phyloP scores from a whole-genome alignment of 139 green algal genomes.

The Tetratostichococcus sp. region DNA sequence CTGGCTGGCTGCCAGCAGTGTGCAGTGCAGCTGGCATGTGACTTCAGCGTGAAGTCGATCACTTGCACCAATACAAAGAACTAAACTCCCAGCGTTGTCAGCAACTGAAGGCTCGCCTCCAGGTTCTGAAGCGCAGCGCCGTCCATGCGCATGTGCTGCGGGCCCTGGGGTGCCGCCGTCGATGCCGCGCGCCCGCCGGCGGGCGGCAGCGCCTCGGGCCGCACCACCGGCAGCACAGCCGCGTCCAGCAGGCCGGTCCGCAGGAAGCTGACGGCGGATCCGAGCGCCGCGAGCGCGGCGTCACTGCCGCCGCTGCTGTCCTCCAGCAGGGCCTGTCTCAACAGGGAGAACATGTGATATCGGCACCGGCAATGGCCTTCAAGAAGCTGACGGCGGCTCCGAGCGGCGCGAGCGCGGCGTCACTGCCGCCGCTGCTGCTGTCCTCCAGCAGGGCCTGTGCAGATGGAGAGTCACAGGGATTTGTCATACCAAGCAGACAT shows the following conservation, averaged over 20 bases:
- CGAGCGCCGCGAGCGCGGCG: conserved; percentile 27
- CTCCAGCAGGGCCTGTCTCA: conserved; percentile 18
- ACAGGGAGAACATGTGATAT: no score
- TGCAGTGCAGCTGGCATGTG: no score
- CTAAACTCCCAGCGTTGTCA: no score
- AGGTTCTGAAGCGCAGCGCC: conserved; percentile 90
- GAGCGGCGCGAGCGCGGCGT: conserved; percentile 22
- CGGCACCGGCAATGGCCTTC: no score
- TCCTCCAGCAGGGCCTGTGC: conserved; percentile 18
- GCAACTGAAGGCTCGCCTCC: conserved; percentile 56
- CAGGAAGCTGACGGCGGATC: conserved; percentile 55
- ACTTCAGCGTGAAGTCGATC: neutral
- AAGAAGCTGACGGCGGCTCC: conserved; percentile 18
- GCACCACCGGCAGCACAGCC: conserved; percentile 52
- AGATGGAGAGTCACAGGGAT: no score
- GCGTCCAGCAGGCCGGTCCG: conserved; percentile 69
- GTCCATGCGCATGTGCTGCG: conserved; percentile 74
- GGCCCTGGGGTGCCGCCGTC: conserved; percentile 2
- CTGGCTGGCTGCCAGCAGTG: no score
- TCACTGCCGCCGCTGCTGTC: neutral
- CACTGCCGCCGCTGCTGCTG: neutral
- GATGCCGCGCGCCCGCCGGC: neutral
- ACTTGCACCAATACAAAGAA: no score
- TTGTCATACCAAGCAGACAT: no score
- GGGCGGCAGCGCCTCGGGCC: conserved; percentile 58